Percentiles rank a stretch among this genome's conserved stretches.
phyloP scores from a whole-genome alignment of 1,284 basidiomycete species.

The Leucoagaricus sp. region DNA sequence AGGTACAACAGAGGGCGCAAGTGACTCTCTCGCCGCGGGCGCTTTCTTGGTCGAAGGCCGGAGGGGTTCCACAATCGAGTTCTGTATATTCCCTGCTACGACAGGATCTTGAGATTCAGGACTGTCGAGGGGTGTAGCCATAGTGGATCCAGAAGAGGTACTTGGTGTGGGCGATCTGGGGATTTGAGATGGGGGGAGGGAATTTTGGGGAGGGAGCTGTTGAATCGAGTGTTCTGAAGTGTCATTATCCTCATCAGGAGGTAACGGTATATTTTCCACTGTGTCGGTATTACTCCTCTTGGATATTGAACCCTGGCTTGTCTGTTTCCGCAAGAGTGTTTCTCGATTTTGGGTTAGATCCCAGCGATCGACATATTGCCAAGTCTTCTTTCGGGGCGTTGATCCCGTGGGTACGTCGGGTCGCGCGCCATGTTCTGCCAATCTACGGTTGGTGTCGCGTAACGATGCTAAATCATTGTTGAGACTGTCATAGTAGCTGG shows the following conservation, averaged over 20 bases:
- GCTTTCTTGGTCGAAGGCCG: neutral
- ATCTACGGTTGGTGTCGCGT: conserved; percentile 14
- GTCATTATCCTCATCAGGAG: conserved; percentile 3
- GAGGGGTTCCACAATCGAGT: conserved; percentile 1
- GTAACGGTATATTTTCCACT: neutral
- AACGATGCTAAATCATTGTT: neutral
- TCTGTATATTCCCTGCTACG: neutral
- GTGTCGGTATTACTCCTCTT: neutral
- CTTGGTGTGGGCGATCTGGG: conserved; percentile 11
- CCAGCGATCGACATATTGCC: conserved; percentile 71
- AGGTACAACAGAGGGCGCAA: conserved; percentile 20
- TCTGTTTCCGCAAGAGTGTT: conserved; percentile 44
- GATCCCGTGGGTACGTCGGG: conserved; percentile 66
- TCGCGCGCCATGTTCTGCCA: conserved; percentile 60
- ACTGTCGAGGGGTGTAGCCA: conserved; percentile 16
- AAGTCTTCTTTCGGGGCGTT: conserved; percentile 72
- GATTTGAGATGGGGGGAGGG: neutral
- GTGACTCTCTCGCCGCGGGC: neutral
- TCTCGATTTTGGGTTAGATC: conserved; percentile 64
- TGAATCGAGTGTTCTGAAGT: neutral
- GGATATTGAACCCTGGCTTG: conserved; percentile 28
- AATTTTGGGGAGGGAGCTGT: neutral
- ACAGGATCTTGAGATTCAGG: conserved; percentile 10
- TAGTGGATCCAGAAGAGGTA: conserved; percentile 14
- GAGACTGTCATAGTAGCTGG: neutral